Conservation (phyloP, 2,329 filamentous ascomycete genomes). For the Arthrobotrys megalospora region DNA sequence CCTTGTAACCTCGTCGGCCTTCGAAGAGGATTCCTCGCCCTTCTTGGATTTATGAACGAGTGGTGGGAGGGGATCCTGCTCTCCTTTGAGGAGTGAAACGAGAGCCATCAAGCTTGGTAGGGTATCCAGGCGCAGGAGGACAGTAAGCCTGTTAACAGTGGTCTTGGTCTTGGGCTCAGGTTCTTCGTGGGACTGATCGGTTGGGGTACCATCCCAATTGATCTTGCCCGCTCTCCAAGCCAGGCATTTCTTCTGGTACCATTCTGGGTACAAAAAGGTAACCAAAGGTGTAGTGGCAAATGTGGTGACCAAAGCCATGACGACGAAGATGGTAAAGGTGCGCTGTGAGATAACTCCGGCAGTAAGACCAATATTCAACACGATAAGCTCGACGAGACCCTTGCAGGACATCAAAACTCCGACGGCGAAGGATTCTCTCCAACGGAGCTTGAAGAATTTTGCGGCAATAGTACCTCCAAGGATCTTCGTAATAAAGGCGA, state of each 20-base stretch:
- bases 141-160: slow-evolving; percentile 77
- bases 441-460: slow-evolving; percentile 81
- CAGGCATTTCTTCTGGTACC: slow-evolving; percentile 81
- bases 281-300: slow-evolving; percentile 86
- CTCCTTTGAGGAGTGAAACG: slow-evolving; percentile 81
- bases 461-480: slow-evolving; percentile 85
- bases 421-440: slow-evolving; percentile 91
- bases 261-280: slow-evolving; percentile 80
- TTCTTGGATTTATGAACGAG: slow-evolving; percentile 67
- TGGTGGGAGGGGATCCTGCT: slow-evolving; percentile 66
- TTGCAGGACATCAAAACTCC: slow-evolving; percentile 97
- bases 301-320: slow-evolving; percentile 91
- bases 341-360: slow-evolving; percentile 83
- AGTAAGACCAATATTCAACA: slow-evolving; percentile 88
- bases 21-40: slow-evolving; percentile 62
- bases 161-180: slow-evolving; percentile 67
- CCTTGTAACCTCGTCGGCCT: slow-evolving; percentile 59
- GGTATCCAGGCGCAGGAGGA: slow-evolving; percentile 87
- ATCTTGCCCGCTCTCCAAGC: slow-evolving; percentile 87
- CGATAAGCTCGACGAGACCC: slow-evolving; percentile 92
- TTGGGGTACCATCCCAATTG: slow-evolving; percentile 82
- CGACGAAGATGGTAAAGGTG: slow-evolving; percentile 93
- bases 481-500: slow-evolving; percentile 89
- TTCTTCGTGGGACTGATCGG: slow-evolving; percentile 65
- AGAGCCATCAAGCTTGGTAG: slow-evolving; percentile 86